These are phyloP conservation scores for Dactylellina haptotyla DNA, from an alignment of 2,329 filamentous ascomycete species.

Conservation along the genomic window DNA sequence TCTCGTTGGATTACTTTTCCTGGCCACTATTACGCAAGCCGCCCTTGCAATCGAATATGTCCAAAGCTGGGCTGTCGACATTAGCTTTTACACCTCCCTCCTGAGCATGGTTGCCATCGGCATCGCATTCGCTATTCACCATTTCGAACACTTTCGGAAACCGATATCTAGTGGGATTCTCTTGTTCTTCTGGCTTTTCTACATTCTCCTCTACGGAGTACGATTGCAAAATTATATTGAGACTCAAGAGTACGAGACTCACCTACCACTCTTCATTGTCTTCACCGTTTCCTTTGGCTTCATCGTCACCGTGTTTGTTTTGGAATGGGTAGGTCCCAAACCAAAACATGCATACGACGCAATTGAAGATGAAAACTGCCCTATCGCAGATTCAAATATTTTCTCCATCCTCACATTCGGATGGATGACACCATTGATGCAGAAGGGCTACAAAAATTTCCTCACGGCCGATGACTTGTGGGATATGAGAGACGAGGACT, in stretches of 20 bases:
- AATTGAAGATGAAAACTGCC: constrained; percentile 68
- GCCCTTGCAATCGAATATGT: constrained; percentile 77
- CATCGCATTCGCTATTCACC: constrained; percentile 82
- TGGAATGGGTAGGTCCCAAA: constrained; percentile 91
- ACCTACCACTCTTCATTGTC: constrained; percentile 78
- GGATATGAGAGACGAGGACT: constrained; percentile 84
- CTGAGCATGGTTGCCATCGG: constrained; percentile 76
- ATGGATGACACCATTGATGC: constrained; percentile 99
- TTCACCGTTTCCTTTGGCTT: constrained; percentile 78
- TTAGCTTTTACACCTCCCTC: constrained; percentile 84
- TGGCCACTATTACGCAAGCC: constrained; percentile 74
- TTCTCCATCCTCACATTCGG: constrained; percentile 94
- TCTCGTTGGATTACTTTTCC: constrained; percentile 66
- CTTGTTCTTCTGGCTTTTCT: constrained; percentile 90
- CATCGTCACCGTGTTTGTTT: constrained; percentile 74
- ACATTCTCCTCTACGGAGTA: constrained; percentile 79
- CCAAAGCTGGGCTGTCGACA: constrained; percentile 79
- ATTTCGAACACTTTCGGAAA: constrained; percentile 83
- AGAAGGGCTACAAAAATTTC: constrained; percentile 87
- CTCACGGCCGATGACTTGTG: constrained; percentile 95
- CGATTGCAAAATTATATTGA: constrained; percentile 88
- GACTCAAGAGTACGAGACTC: constrained; percentile 74
- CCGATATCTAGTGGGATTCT: constrained; percentile 87
- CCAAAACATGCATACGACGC: constrained; percentile 71
- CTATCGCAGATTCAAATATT: constrained; percentile 88